A percentile compares a stretch with the other conserved stretches of the same genome.
Conservation (phyloP, 805 yeast species). For the Candida loeiensis region DNA sequence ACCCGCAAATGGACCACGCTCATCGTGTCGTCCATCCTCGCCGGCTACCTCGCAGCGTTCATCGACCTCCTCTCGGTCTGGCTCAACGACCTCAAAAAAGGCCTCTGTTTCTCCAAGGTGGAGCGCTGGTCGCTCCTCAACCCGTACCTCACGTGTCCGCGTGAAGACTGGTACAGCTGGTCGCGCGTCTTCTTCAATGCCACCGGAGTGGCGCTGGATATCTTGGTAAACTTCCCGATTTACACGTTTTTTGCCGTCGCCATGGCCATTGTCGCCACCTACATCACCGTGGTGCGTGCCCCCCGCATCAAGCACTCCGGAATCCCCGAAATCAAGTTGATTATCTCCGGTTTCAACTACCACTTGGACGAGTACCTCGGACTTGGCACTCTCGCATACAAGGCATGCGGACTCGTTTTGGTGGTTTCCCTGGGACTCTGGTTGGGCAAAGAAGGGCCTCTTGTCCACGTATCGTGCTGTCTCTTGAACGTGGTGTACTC, state of each 20-base stretch:
- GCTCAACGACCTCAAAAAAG: conserved; percentile 52
- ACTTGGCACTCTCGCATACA: conserved; percentile 48
- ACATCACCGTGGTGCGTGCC: conserved; percentile 24
- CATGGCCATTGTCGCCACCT: conserved; percentile 27
- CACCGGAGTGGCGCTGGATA: conserved; percentile 15
- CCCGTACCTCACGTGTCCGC: conserved; percentile 44
- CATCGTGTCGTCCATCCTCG: conserved; percentile 40
- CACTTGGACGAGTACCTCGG: conserved; percentile 47
- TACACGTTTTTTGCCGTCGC: conserved; percentile 27
- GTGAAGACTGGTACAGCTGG: conserved; percentile 40
- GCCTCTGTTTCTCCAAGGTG: conserved; percentile 42
- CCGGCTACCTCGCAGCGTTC: conserved; percentile 48
- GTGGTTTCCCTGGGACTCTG: conserved; percentile 76
- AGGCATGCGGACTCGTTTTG: conserved; percentile 55
- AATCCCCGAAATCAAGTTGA: conserved; percentile 67
- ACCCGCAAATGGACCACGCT: conserved; percentile 47
- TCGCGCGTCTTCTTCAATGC: conserved; percentile 25
- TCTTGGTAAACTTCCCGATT: conserved; percentile 34
- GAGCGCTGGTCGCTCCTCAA: conserved; percentile 40
- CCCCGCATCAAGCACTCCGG: conserved; percentile 49
- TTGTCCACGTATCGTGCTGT: conserved; percentile 75
- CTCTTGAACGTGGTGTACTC: conserved; percentile 36
- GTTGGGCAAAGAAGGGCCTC: conserved; percentile 85
- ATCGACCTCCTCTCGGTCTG: conserved; percentile 49
- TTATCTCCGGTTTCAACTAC: conserved; percentile 62